Conservation (phyloP, 2,329 filamentous ascomycete genomes). For the Hypomyces rosellus region DNA sequence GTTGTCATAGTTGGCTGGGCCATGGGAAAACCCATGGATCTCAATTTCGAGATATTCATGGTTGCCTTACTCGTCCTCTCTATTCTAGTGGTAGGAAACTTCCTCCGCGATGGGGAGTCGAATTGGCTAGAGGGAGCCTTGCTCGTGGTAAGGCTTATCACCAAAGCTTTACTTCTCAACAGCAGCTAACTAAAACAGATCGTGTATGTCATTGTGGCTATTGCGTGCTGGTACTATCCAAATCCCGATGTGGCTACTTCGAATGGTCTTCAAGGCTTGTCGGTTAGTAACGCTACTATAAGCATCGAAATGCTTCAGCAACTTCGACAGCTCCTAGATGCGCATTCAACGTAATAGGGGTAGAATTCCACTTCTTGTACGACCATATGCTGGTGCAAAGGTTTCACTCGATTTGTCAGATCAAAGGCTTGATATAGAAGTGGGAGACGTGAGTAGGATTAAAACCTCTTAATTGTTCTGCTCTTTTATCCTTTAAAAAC, state of each 20-base stretch:
- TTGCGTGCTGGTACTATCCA: slow-evolving; percentile 40
- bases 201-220: slow-evolving; percentile 39
- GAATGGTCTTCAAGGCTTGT: slow-evolving; percentile 21
- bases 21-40: slow-evolving; percentile 55
- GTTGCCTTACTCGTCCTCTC: slow-evolving; percentile 66
- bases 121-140: slow-evolving; percentile 71
- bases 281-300: slow-evolving; percentile 24
- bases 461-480: too few relatives aligned
- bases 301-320: slow-evolving; percentile 23
- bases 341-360: not conserved
- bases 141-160: slow-evolving; percentile 45
- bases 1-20: slow-evolving; percentile 68
- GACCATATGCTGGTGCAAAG: not conserved
- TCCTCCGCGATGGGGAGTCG: slow-evolving; percentile 66
- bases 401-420: not conserved
- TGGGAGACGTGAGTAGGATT: too few relatives aligned
- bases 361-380: not conserved
- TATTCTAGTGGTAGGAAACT: slow-evolving; percentile 68
- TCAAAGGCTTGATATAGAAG: too few relatives aligned
- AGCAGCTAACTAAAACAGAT: slow-evolving; percentile 14
- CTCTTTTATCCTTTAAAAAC: too few relatives aligned
- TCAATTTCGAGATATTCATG: slow-evolving; percentile 73
- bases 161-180: not conserved
- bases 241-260: slow-evolving; percentile 33
- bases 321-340: slow-evolving; percentile 20